Percentiles rank a stretch among this genome's conserved stretches.
phyloP scores from a whole-genome alignment of 208 protist genomes.

The Leishmania amazonensis region DNA sequence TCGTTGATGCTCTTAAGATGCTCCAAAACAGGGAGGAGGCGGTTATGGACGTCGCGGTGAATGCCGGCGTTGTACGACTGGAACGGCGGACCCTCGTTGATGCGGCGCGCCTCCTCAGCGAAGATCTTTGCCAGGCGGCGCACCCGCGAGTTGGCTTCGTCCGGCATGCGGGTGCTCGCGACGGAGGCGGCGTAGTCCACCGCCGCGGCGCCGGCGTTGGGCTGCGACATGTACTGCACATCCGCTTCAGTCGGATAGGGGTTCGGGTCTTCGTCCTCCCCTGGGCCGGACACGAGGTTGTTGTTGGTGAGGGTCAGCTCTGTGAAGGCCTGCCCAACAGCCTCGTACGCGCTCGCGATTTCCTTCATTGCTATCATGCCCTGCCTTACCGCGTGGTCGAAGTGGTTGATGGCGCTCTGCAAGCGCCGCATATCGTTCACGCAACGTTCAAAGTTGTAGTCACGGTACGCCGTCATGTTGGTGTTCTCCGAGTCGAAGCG shows the following conservation, averaged over 20 bases:
- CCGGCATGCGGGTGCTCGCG: conserved; percentile 39
- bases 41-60: conserved; percentile 64
- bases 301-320: conserved; percentile 52
- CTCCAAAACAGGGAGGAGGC: conserved; percentile 54
- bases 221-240: conserved; percentile 31
- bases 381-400: conserved; percentile 46
- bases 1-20: conserved; percentile 42
- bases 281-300: conserved; percentile 19
- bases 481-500: conserved; percentile 23
- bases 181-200: conserved; percentile 32
- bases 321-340: conserved; percentile 56
- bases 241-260: conserved; percentile 38
- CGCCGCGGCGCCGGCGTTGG: background rate
- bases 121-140: conserved; percentile 52
- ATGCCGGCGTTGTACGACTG: conserved; percentile 65
- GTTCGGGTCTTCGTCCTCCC: conserved; percentile 18
- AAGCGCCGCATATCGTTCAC: conserved; percentile 47
- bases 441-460: conserved; percentile 63
- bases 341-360: conserved; percentile 61
- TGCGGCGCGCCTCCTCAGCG: conserved; percentile 48
- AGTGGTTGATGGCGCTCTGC: conserved; percentile 46
- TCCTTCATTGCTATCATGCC: conserved; percentile 77
- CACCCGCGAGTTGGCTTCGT: conserved; percentile 50
- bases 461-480: conserved; percentile 41
- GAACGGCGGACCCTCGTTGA: conserved; percentile 64